phyloP scores from a whole-genome alignment of 176 grass and related monocot species.

The Triticum timopheevii region DNA sequence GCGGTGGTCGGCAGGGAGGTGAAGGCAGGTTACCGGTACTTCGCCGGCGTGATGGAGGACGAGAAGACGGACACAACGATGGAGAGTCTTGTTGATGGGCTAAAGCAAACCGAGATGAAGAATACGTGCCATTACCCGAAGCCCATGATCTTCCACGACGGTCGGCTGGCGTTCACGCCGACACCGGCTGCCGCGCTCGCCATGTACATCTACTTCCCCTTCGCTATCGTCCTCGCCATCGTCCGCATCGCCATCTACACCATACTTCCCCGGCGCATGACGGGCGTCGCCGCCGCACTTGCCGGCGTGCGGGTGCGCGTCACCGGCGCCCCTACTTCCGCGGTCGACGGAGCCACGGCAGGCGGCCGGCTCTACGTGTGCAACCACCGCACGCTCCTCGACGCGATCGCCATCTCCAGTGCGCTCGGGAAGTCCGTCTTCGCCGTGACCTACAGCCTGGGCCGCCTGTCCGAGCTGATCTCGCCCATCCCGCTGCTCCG shows the following conservation, averaged over 20 bases:
- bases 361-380: constrained; percentile 46
- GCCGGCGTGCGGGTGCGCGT: constrained; percentile 47
- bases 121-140: constrained; percentile 1
- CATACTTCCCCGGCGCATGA: constrained; percentile 46
- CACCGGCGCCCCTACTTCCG: background rate
- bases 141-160: constrained; percentile 70
- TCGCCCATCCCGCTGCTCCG: constrained; percentile 57
- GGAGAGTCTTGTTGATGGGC: background rate
- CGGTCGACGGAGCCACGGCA: background rate
- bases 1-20: constrained; percentile 28
- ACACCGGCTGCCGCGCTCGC: constrained; percentile 46
- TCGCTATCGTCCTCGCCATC: constrained; percentile 44
- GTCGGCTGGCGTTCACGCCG: constrained; percentile 59
- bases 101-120: constrained; percentile 14
- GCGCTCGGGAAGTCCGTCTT: constrained; percentile 37
- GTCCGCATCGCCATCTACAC: constrained; percentile 43
- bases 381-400: constrained; percentile 81
- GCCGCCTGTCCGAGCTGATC: constrained; percentile 50
- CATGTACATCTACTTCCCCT: constrained; percentile 73
- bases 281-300: constrained; percentile 24
- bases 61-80: background rate
- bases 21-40: constrained; percentile 19
- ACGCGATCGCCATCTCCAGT: constrained; percentile 62
- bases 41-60: constrained; percentile 38
- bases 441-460: constrained; percentile 56